A percentile compares a stretch with the other conserved stretches of the same genome.
Conservation (phyloP, 2,329 filamentous ascomycete genomes). For the Epichloe sp. region DNA sequence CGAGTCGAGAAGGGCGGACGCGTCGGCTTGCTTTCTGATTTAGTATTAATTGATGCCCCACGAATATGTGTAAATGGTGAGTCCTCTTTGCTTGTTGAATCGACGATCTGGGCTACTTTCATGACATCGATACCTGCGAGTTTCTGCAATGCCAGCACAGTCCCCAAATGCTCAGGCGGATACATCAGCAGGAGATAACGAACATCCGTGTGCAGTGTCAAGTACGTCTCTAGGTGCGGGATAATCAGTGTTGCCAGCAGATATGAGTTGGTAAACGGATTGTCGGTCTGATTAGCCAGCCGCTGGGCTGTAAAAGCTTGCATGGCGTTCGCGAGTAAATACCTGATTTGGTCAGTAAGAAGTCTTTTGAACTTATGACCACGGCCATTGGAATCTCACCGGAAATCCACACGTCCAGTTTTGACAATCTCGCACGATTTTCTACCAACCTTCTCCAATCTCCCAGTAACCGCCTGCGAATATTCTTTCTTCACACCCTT, state of each 20-base stretch:
- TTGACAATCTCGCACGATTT: constrained; percentile 35
- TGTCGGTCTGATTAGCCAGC: constrained; percentile 35
- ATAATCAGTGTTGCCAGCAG: constrained; percentile 45
- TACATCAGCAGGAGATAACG: constrained; percentile 48
- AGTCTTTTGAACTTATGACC: not conserved
- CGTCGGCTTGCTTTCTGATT: constrained; percentile 12
- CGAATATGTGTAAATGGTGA: constrained; percentile 27
- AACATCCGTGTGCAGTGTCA: constrained; percentile 37
- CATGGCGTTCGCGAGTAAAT: constrained; percentile 47
- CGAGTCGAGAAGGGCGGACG: constrained; percentile 13
- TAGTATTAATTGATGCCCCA: constrained; percentile 17
- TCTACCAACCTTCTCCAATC: constrained; percentile 41
- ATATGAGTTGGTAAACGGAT: constrained; percentile 40
- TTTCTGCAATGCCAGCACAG: constrained; percentile 43
- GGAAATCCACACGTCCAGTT: constrained; percentile 44
- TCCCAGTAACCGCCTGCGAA: constrained; percentile 32
- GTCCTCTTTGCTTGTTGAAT: constrained; percentile 25
- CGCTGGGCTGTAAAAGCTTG: constrained; percentile 41
- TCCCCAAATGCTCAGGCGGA: constrained; percentile 40
- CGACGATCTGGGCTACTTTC: constrained; percentile 45
- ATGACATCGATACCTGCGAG: constrained; percentile 42
- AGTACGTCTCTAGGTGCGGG: constrained; percentile 47
- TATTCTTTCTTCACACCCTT: constrained; percentile 38
- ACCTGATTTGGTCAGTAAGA: constrained; percentile 24
- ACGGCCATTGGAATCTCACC: constrained; percentile 25